These are phyloP conservation scores for Talaromyces trachyspermus DNA, from an alignment of 495 filamentous ascomycete species.

Conservation along the genomic window DNA sequence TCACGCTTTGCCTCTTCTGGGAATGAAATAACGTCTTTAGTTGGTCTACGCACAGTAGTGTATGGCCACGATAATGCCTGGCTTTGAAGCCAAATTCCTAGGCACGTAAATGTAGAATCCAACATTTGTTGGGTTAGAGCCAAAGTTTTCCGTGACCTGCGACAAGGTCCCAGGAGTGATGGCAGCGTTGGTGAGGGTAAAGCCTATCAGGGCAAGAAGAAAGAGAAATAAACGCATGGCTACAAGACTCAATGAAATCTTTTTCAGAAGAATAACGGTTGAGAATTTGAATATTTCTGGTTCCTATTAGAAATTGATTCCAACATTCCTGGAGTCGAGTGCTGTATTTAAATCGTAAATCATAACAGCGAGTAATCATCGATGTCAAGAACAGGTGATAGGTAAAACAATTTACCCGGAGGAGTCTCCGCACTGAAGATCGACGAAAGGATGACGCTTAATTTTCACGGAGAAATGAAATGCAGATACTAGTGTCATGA, in stretches of 20 bases:
- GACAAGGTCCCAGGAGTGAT: background rate
- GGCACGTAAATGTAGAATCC: constrained; percentile 27
- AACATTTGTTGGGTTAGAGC: constrained; percentile 4
- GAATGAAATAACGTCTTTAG: no score
- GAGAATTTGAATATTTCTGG: background rate
- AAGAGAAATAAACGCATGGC: background rate
- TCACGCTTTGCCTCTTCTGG: background rate
- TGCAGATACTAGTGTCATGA: background rate
- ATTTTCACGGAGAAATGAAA: constrained; percentile 2
- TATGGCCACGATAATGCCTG: constrained; percentile 33
- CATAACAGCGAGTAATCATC: background rate
- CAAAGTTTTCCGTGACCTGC: constrained; percentile 1
- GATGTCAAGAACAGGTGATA: background rate
- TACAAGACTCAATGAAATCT: background rate
- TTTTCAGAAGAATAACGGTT: background rate
- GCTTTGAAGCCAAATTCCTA: constrained; percentile 23
- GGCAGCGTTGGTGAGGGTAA: background rate
- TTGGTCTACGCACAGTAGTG: background rate
- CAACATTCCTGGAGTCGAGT: background rate
- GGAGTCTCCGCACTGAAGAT: background rate
- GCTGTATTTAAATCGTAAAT: background rate
- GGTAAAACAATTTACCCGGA: background rate
- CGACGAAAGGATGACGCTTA: background rate
- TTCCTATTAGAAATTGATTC: background rate
- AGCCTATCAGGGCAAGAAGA: constrained; percentile 1